These are phyloP conservation scores for Carex sylvatica DNA, from an alignment of 202 grass and related monocot species.

Conservation along the genomic window DNA sequence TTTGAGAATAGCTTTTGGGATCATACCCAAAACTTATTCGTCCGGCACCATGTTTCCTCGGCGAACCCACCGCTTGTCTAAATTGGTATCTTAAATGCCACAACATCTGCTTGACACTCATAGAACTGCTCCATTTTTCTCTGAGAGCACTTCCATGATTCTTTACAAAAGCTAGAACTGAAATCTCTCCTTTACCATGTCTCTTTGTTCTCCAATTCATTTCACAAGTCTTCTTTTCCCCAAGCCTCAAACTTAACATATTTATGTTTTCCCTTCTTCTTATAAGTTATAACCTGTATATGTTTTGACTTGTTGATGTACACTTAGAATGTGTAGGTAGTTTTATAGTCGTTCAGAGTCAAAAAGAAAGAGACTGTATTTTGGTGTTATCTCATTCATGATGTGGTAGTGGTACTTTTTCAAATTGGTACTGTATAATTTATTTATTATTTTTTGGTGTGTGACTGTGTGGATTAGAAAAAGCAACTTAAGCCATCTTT, in stretches of 20 bases:
- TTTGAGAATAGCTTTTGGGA: constrained; percentile 50
- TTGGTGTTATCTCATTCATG: neutral
- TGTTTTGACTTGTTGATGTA: neutral
- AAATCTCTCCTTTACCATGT: neutral
- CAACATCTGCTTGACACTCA: constrained; percentile 30
- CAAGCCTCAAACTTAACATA: constrained; percentile 10
- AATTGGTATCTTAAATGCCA: constrained; percentile 31
- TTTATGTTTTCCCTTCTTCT: neutral
- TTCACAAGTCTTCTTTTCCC: neutral
- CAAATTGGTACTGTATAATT: neutral
- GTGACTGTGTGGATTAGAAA: neutral
- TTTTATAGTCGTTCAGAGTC: neutral
- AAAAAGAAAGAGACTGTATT: neutral
- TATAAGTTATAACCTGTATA: neutral
- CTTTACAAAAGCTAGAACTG: neutral
- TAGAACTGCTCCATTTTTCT: neutral
- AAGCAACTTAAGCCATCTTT: no score
- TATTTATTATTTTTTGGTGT: neutral
- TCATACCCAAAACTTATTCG: constrained; percentile 42
- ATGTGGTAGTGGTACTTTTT: neutral
- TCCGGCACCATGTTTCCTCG: neutral
- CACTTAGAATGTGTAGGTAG: neutral
- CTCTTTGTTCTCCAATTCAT: neutral
- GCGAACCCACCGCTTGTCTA: constrained; percentile 2
- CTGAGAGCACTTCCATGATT: neutral